These are phyloP conservation scores for Massospora cicadina DNA, from an alignment of 371 early-diverging fungal genomes.

Conservation along the genomic window DNA sequence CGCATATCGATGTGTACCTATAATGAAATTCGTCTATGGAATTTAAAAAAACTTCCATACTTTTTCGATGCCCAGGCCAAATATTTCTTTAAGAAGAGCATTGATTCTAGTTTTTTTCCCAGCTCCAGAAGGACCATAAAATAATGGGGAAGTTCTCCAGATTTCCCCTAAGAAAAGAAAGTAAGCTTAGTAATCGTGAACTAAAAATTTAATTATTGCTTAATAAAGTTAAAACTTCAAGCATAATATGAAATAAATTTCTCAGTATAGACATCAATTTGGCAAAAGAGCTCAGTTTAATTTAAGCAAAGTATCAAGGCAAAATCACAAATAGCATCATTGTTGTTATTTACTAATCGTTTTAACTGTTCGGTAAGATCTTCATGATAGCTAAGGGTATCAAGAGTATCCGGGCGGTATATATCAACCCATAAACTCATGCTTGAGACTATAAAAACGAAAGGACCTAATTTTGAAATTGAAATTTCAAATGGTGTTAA, in stretches of 20 bases:
- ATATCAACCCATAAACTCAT: slow-evolving; percentile 96
- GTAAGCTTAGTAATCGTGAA: no score
- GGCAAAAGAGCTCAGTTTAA: no score
- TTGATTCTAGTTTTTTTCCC: slow-evolving; percentile 96
- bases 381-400: slow-evolving; percentile 67
- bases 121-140: slow-evolving; percentile 92
- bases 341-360: slow-evolving; percentile 35
- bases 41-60: slow-evolving; percentile 19
- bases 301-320: not conserved
- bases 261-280: no score
- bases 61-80: slow-evolving; percentile 85
- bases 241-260: no score
- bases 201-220: no score
- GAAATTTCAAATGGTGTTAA: no score
- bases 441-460: no score
- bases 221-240: no score
- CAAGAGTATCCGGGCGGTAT: slow-evolving; percentile 75
- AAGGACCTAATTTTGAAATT: no score
- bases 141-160: slow-evolving; percentile 89
- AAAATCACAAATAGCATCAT: not conserved
- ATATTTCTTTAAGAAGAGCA: slow-evolving; percentile 67
- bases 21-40: not conserved
- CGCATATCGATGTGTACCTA: slow-evolving; percentile 81
- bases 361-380: slow-evolving; percentile 55
- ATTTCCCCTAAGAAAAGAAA: slow-evolving; percentile 41